Conservation (phyloP, 805 yeast species). For the Ogataea trehalophila region DNA sequence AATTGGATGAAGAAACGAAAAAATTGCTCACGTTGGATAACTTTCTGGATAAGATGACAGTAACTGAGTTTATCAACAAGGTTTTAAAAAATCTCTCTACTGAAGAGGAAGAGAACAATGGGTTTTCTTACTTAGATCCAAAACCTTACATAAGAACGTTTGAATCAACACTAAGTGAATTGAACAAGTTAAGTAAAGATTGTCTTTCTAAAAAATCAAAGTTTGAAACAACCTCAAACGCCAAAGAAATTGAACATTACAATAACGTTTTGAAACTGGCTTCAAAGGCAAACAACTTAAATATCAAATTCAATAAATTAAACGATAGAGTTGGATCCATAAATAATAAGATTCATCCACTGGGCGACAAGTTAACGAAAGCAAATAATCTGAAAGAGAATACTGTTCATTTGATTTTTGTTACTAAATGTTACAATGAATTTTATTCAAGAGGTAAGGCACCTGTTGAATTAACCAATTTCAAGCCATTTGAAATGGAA, state of each 20-base stretch:
- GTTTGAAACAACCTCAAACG: slow-evolving; percentile 53
- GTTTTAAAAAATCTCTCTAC: slow-evolving; percentile 53
- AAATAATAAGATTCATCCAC: slow-evolving; percentile 56
- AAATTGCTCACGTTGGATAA: slow-evolving; percentile 53
- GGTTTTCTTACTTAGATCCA: slow-evolving; percentile 67
- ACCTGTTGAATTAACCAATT: slow-evolving; percentile 52
- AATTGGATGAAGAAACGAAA: slow-evolving; percentile 57
- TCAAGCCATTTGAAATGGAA: slow-evolving; percentile 13
- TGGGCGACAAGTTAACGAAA: slow-evolving; percentile 62
- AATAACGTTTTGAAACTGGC: slow-evolving; percentile 56
- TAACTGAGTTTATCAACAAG: slow-evolving; percentile 76
- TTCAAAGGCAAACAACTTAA: slow-evolving; percentile 35
- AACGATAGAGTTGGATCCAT: slow-evolving; percentile 53
- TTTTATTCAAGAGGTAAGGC: slow-evolving; percentile 55
- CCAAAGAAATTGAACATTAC: slow-evolving; percentile 63
- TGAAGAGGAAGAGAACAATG: slow-evolving; percentile 46
- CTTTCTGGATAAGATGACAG: slow-evolving; percentile 64
- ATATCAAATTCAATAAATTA: slow-evolving; percentile 43
- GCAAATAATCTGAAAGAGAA: slow-evolving; percentile 71
- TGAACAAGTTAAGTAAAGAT: slow-evolving; percentile 56
- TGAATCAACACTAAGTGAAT: slow-evolving; percentile 74
- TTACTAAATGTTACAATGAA: slow-evolving; percentile 72
- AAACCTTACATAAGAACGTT: slow-evolving; percentile 92
- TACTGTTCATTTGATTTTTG: slow-evolving; percentile 63
- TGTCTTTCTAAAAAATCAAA: slow-evolving; percentile 45